phyloP scores from a whole-genome alignment of 208 protist genomes.

The Trypanosoma scelopori region DNA sequence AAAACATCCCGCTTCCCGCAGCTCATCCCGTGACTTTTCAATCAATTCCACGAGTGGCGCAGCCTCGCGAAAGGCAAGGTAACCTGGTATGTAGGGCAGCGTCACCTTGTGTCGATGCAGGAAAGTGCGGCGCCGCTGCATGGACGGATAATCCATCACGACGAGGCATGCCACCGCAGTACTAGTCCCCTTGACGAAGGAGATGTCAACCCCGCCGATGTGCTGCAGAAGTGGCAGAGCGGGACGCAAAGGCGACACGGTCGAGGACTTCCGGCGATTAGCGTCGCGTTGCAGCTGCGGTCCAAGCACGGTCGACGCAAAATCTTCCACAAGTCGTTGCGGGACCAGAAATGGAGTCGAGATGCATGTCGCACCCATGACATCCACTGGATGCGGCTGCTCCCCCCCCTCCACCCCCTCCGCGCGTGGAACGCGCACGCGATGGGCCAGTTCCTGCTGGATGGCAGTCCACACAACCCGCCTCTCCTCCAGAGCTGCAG shows the following conservation, averaged over 20 bases:
- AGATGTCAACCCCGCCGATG: conserved; percentile 79
- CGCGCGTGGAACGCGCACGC: conserved; percentile 33
- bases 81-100: conserved; percentile 94
- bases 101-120: conserved; percentile 60
- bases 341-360: conserved; percentile 18
- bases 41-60: conserved; percentile 53
- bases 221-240: conserved; percentile 28
- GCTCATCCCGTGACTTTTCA: conserved; percentile 18
- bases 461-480: conserved; percentile 32
- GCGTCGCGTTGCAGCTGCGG: conserved; percentile 7
- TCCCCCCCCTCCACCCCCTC: conserved; percentile 16
- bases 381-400: conserved; percentile 4
- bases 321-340: neutral
- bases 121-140: conserved; percentile 36
- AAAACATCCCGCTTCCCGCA: conserved; percentile 30
- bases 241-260: neutral
- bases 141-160: conserved; percentile 63
- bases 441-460: conserved; percentile 31
- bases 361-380: neutral
- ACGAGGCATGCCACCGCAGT: conserved; percentile 67
- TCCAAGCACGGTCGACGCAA: conserved; percentile 16
- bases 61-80: conserved; percentile 95
- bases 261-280: neutral
- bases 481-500: conserved; percentile 12
- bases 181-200: conserved; percentile 60